Evolutionary conservation across 2,329 filamentous ascomycete genomes (phyloP).

Genomic region (Fusarium dlaminii): DNA sequence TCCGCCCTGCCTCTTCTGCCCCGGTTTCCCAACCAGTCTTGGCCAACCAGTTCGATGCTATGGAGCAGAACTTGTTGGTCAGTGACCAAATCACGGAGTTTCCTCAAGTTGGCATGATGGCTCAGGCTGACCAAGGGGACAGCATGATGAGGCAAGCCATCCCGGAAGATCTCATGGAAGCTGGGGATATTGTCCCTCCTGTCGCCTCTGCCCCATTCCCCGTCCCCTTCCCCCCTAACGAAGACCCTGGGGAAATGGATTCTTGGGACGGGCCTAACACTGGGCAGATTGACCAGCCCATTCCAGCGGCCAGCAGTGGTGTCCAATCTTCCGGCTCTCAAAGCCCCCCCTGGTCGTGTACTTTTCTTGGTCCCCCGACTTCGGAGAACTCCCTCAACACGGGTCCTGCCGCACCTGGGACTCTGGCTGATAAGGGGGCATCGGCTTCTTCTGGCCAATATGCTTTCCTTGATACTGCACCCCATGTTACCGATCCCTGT

Average conservation of each 20-base stretch:
- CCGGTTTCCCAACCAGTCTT: neutral
- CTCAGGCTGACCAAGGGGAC: neutral
- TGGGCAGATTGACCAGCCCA: neutral
- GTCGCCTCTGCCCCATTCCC: accelerated
- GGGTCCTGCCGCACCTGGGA: neutral
- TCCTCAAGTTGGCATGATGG: neutral
- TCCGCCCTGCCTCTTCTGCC: neutral
- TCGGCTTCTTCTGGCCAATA: no score
- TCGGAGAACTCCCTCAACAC: neutral
- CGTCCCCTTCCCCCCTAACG: accelerated
- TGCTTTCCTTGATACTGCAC: accelerated
- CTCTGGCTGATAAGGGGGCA: neutral
- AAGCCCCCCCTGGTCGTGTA: no score
- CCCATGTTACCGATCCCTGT: accelerated
- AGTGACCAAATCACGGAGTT: accelerated
- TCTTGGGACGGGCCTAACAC: neutral
- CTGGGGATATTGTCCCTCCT: neutral
- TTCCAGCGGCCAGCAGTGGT: neutral
- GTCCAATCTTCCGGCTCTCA: neutral
- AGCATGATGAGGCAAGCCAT: accelerated
- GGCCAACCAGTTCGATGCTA: neutral
- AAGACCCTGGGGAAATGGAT: accelerated
- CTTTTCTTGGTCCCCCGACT: neutral
- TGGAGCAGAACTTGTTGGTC: neutral
- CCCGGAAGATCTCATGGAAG: neutral